Evolutionary conservation across 2,329 filamentous ascomycete species (phyloP).

Genomic region (Ceratocystis cubensis): DNA sequence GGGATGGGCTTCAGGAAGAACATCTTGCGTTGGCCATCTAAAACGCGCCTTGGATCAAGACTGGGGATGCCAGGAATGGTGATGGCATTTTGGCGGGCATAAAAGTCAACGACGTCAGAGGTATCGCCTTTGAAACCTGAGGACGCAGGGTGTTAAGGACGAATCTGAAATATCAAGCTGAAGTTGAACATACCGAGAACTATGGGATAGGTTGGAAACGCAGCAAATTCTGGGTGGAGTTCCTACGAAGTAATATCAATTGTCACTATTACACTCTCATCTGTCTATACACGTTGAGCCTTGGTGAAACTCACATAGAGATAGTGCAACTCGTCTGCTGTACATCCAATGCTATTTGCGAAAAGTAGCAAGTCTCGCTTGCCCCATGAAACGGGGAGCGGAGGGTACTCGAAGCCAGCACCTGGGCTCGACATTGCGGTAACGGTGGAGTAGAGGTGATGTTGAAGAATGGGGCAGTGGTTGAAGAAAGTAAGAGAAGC

Average conservation of each 20-base stretch:
- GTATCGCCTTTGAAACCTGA: conserved; percentile 62
- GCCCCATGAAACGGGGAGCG: conserved; percentile 65
- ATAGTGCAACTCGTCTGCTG: conserved; percentile 79
- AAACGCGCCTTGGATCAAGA: conserved; percentile 59
- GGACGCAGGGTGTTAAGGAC: conserved; percentile 14
- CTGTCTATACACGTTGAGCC: background rate
- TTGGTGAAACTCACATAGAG: conserved; percentile 55
- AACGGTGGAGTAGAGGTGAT: background rate
- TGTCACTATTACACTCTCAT: background rate
- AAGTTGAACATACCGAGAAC: conserved; percentile 50
- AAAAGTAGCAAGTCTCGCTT: conserved; percentile 84
- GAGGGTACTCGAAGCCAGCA: conserved; percentile 68
- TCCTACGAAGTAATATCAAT: conserved; percentile 42
- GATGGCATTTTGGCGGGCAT: conserved; percentile 51
- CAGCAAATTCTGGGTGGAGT: conserved; percentile 71
- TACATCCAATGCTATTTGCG: conserved; percentile 76
- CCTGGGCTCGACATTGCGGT: conserved; percentile 35
- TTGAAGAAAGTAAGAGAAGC: background rate
- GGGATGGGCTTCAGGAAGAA: conserved; percentile 67
- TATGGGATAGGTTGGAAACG: conserved; percentile 80
- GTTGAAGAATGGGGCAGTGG: background rate
- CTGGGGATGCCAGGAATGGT: conserved; percentile 65
- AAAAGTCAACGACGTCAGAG: conserved; percentile 75
- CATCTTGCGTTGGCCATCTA: conserved; percentile 75
- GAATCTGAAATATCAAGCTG: background rate